Evolutionary conservation across 495 filamentous ascomycete species (phyloP).

Genomic region (Bombardia bombarda): DNA sequence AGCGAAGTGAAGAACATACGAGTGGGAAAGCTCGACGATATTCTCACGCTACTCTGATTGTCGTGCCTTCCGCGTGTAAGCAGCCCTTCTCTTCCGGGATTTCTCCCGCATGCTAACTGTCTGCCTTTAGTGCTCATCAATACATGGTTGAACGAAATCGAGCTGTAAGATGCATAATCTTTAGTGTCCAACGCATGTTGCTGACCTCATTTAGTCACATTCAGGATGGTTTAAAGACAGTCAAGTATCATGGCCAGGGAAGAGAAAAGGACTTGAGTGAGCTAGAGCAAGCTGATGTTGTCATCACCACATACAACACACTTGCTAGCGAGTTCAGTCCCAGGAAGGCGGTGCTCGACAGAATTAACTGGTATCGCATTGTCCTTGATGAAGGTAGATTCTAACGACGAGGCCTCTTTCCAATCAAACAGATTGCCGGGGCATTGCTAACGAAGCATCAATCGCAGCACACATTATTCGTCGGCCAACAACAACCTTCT

Average conservation of each 20-base stretch:
- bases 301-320: slow-evolving; percentile 12
- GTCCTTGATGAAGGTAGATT: slow-evolving; percentile 12
- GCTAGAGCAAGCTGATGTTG: slow-evolving; percentile 14
- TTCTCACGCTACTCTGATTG: slow-evolving; percentile 34
- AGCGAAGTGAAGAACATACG: not conserved
- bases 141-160: slow-evolving; percentile 21
- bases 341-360: slow-evolving; percentile 7
- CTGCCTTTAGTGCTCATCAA: slow-evolving; percentile 18
- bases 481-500: slow-evolving; percentile 6
- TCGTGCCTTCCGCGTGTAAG: slow-evolving; percentile 31
- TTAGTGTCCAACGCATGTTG: no score
- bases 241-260: slow-evolving; percentile 28
- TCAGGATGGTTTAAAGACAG: slow-evolving; percentile 14
- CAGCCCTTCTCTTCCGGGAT: not conserved
- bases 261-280: slow-evolving; percentile 7
- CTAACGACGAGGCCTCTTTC: not conserved
- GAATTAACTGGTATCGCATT: slow-evolving; percentile 9
- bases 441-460: no score
- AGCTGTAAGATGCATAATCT: slow-evolving; percentile 13
- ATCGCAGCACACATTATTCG: slow-evolving; percentile 14
- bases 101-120: not conserved
- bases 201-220: no score
- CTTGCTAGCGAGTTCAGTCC: slow-evolving; percentile 18
- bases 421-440: not conserved
- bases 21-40: slow-evolving; percentile 2